A percentile compares a stretch with the other conserved stretches of the same genome.
Evolutionary conservation across 768 basidiomycete genomes (phyloP).

Genomic region (Chiua virens): DNA sequence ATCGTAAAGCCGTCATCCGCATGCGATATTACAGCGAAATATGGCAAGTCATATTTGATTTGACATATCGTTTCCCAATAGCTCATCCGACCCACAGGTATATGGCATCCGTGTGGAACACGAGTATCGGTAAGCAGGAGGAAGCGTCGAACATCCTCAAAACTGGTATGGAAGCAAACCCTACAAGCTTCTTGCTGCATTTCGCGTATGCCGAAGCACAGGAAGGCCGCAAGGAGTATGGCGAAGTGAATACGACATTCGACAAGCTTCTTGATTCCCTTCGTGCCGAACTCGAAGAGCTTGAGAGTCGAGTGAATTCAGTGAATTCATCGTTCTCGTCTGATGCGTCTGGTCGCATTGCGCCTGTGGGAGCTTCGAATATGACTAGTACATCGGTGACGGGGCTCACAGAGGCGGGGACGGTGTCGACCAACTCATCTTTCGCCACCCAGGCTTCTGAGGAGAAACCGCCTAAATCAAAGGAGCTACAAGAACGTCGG

Average conservation of each 20-base stretch:
- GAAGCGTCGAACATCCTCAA: slow-evolving; percentile 81
- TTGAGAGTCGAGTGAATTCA: slow-evolving; percentile 47
- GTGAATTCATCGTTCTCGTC: slow-evolving; percentile 39
- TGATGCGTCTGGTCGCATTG: slow-evolving; percentile 31
- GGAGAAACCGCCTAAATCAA: slow-evolving; percentile 50
- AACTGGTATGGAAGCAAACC: slow-evolving; percentile 86
- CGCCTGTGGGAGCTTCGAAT: slow-evolving; percentile 24
- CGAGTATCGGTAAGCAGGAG: slow-evolving; percentile 70
- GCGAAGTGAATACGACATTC: slow-evolving; percentile 71
- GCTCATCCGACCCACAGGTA: slow-evolving; percentile 57
- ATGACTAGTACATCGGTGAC: slow-evolving; percentile 2
- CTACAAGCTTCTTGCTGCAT: slow-evolving; percentile 84
- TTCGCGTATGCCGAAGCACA: slow-evolving; percentile 82
- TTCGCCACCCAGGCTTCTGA: slow-evolving; percentile 52
- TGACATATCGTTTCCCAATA: background rate
- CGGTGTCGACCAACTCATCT: slow-evolving; percentile 43
- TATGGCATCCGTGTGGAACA: slow-evolving; percentile 87
- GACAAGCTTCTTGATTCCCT: slow-evolving; percentile 71
- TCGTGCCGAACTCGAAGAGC: slow-evolving; percentile 57
- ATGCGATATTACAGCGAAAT: slow-evolving; percentile 96
- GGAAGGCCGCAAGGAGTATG: slow-evolving; percentile 61
- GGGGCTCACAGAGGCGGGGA: slow-evolving; percentile 31
- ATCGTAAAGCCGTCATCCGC: slow-evolving; percentile 85
- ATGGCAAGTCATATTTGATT: slow-evolving; percentile 55
- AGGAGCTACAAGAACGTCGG: slow-evolving; percentile 54